Conservation (phyloP, 164 flowering plant species). For the Vitis riparia region DNA sequence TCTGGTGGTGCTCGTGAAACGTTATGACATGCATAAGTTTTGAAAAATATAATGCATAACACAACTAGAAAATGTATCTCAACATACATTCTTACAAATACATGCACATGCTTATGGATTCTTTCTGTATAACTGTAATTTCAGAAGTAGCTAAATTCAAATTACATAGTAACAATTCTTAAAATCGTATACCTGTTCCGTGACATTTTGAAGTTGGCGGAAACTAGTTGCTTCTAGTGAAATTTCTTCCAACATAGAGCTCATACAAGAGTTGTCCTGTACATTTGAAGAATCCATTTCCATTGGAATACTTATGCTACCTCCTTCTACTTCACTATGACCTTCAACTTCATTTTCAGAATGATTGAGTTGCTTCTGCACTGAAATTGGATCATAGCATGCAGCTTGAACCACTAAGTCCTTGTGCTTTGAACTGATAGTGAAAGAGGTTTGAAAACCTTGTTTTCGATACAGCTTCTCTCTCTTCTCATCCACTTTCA, state of each 20-base stretch:
- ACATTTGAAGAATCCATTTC: conserved; percentile 50
- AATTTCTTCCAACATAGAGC: conserved; percentile 50
- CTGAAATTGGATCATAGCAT: conserved; percentile 20
- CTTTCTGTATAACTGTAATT: background rate
- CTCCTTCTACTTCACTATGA: conserved; percentile 39
- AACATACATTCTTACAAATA: no score
- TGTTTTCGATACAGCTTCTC: conserved; percentile 15
- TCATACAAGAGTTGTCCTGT: conserved; percentile 57
- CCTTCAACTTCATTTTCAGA: conserved; percentile 40
- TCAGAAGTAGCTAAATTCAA: background rate
- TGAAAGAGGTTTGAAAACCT: conserved; percentile 20
- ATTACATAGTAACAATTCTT: background rate
- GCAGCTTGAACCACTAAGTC: conserved; percentile 17
- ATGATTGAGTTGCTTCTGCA: conserved; percentile 20
- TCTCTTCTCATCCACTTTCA: conserved; percentile 23
- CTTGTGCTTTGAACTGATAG: conserved; percentile 13
- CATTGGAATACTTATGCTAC: conserved; percentile 20
- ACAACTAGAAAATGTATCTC: no score
- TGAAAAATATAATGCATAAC: no score
- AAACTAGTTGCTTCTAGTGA: conserved; percentile 75
- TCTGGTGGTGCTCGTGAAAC: background rate
- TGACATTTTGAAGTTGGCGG: conserved; percentile 76
- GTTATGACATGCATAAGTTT: no score
- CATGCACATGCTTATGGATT: no score
- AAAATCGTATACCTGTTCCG: conserved; percentile 60